These are phyloP conservation scores for Stachybotrys echinatus DNA, from an alignment of 2,329 filamentous ascomycete species.

Conservation along the genomic window DNA sequence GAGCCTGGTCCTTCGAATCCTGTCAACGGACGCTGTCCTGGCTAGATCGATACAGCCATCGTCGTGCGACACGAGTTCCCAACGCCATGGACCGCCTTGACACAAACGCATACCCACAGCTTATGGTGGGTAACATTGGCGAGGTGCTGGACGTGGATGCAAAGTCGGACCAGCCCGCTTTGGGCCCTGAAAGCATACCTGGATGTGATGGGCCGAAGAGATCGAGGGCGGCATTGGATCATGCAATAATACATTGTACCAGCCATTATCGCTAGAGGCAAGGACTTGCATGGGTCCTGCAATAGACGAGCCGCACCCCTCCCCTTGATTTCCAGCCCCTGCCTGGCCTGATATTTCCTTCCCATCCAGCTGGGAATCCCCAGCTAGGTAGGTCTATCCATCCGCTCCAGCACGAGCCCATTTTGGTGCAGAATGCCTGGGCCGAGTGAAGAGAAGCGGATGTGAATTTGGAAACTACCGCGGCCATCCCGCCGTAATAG, in stretches of 20 bases:
- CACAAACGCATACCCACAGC: neutral
- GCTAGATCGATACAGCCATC: neutral
- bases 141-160: neutral
- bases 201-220: neutral
- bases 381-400: too few species aligned
- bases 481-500: too few species aligned
- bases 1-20: neutral
- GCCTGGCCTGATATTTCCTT: too few species aligned
- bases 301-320: too few species aligned
- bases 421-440: too few species aligned
- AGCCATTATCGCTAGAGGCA: too few species aligned
- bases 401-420: too few species aligned
- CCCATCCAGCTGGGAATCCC: too few species aligned
- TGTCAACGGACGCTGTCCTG: neutral
- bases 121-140: neutral
- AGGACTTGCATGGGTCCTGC: neutral
- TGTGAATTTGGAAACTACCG: too few species aligned
- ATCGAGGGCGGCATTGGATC: neutral
- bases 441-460: too few species aligned
- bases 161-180: neutral
- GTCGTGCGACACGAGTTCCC: neutral
- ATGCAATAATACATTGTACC: too few species aligned
- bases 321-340: too few species aligned
- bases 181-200: neutral
- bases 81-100: neutral